Evolutionary conservation across 83 land plant genomes (phyloP), one percentile per base, ranked within the genome.

Genomic region (Diphasiastrum complanatum): DNA sequence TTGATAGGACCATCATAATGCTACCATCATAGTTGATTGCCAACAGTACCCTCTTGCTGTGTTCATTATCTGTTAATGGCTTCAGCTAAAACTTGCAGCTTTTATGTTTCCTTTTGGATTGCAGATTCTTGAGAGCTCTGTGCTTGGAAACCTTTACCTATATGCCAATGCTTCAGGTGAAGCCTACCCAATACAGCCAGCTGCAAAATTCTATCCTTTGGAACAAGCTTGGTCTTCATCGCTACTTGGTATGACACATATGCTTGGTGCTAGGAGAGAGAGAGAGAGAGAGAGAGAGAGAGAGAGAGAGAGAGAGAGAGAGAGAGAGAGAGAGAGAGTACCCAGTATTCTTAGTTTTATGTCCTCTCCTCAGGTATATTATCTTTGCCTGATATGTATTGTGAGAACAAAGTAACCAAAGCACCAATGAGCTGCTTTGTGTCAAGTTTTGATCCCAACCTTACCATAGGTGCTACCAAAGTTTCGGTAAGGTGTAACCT

Each of bases 381-480:
- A n/a, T 77, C 80, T 12, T 56, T 67, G 47, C 77, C 36, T 33
- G 80, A 77, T 38, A 14, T 63, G 27, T 74, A 62, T 34, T 77
- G 78, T 47, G 55, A 61, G 46, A 62, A 68, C 46, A 63, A 53
- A 1, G 34, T 35, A n/a, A 63, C 80, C 37, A 41, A 48, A 36
- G 30, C 62, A 43, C 68, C 56, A 0, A 12, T 68, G 19, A 68
- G 69, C 33, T 77, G 80, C 40, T 63, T 73, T 26, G 41, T 53
- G 26, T 64, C 56, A 29, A 37, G 34, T 45, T 33, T 45, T 12
- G 51, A 50, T 46, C 51, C 70, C 45, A 58, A 71, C 38, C 62
- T 67, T 61, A 62, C 55, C 19, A 47, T 76, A 24, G 66, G 27
- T 37, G 71, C 79, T 55, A 73, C 78, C 33, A 77, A 77, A 47